Percentiles rank a stretch among this genome's conserved stretches.
Conservation (phyloP, 495 filamentous ascomycete genomes). For the Cenococcum geophilum region DNA sequence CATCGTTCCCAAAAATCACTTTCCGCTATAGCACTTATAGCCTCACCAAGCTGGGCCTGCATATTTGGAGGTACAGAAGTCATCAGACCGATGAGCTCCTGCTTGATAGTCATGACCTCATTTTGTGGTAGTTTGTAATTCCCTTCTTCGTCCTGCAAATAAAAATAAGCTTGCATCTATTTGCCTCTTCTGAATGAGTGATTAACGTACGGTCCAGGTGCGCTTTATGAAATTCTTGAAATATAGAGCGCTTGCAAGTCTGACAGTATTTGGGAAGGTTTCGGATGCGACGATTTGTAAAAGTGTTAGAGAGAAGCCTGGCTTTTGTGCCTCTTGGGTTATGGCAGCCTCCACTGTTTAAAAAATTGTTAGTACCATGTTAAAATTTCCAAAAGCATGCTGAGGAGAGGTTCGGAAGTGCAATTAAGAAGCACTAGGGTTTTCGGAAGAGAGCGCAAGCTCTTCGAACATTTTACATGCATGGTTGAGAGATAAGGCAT, state of each 20-base stretch:
- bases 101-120: slow-evolving; percentile 85
- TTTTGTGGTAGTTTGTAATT: slow-evolving; percentile 73
- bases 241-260: slow-evolving; percentile 84
- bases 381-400: neutral
- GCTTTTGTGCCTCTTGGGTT: slow-evolving; percentile 66
- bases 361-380: slow-evolving; percentile 20
- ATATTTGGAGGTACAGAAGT: slow-evolving; percentile 79
- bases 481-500: neutral
- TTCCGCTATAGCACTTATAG: slow-evolving; percentile 93
- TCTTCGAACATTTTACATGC: neutral
- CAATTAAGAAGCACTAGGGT: neutral
- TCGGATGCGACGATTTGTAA: slow-evolving; percentile 80
- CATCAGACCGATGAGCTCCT: slow-evolving; percentile 92
- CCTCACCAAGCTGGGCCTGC: slow-evolving; percentile 90
- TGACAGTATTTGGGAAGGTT: slow-evolving; percentile 60
- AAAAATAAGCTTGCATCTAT: slow-evolving; percentile 2
- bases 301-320: slow-evolving; percentile 78
- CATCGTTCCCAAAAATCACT: slow-evolving; percentile 95
- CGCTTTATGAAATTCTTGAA: slow-evolving; percentile 98
- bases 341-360: slow-evolving; percentile 70
- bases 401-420: neutral
- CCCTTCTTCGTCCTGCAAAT: slow-evolving; percentile 72
- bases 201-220: slow-evolving; percentile 67
- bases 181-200: neutral
- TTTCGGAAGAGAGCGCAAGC: too few relatives aligned